Base-by-base conservation (phyloP, 176 grass and related monocot genomes). In the Oryza officinalis region DNA sequence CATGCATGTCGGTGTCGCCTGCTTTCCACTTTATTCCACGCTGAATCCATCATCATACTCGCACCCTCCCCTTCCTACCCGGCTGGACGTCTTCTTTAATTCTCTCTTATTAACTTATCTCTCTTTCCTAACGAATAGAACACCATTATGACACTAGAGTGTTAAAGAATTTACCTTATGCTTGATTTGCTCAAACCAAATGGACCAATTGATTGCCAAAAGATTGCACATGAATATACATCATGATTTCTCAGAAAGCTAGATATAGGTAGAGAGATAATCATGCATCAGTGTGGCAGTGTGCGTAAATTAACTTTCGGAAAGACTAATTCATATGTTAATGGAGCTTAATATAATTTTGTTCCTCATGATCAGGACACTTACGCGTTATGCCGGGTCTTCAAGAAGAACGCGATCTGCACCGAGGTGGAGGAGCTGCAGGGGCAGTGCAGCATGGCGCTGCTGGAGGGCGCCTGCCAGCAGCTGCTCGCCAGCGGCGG, bases 371-470 rank as follows among this genome's bases (percentile, higher is more conserved):
- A 33, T 86, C 87, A 97, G 94, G 91, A 92, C 49, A 91, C 89
- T 4, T 90, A 92, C 26, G 91, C 94, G 10, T 12, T 97, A 41
- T 97, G 94, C 68, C 94, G 87, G 12, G 91, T 92, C 18, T 94
- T 97, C 89, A 97, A 97, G 89, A 97, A 97, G 84, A 97, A 94
- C 45, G 52, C 85, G 2, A 81, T 86, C 72, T 92, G 89, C 74
- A 31, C 82, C 22, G 91, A 91, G 46, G 83, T 86, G 30, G 94
- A 97, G 35, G 89, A 84, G 35, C 81, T 87, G 26, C 81, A 89
- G 50, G 89, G 89, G n/a, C 94, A 97, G 74, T 88, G 87, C 71
- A 90, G 89, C 85, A 70, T 91, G 80, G 82, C 84, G 30, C 65
- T 88, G 87, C 68, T 88, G 46, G 87, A 92, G 59, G 80, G 83